These are phyloP conservation scores for Pythium dissimile DNA, from an alignment of 352 stramenopile genomes.

Conservation along the genomic window DNA sequence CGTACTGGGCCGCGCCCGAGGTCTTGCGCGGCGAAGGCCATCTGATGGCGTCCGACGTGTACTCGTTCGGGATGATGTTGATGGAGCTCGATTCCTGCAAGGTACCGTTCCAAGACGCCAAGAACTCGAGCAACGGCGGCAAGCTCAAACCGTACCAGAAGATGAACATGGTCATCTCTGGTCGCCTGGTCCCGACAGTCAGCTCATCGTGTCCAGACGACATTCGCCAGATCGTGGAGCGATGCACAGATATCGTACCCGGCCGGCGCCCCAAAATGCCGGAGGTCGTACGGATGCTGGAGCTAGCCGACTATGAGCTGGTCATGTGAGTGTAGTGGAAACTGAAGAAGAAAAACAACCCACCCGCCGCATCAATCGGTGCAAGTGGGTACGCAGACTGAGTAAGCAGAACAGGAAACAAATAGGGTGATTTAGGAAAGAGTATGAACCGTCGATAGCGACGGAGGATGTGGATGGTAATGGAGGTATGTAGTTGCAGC, in stretches of 20 bases:
- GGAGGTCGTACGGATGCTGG: slow-evolving; percentile 20
- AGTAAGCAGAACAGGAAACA: neutral
- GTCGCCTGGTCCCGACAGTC: slow-evolving; percentile 18
- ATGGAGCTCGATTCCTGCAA: slow-evolving; percentile 26
- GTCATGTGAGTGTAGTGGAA: slow-evolving; percentile 14
- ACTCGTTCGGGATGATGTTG: slow-evolving; percentile 36
- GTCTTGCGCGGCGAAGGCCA: slow-evolving; percentile 23
- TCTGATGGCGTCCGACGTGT: slow-evolving; percentile 23
- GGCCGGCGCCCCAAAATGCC: slow-evolving; percentile 20
- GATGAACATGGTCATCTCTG: slow-evolving; percentile 28
- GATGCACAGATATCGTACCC: slow-evolving; percentile 15
- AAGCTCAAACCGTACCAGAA: slow-evolving; percentile 30
- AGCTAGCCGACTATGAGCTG: slow-evolving; percentile 18
- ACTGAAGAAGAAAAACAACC: too few relatives aligned
- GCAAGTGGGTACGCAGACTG: too few relatives aligned
- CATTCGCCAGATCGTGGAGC: slow-evolving; percentile 16
- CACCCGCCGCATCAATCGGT: too few relatives aligned
- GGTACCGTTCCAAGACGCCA: slow-evolving; percentile 22
- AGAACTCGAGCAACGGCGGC: slow-evolving; percentile 22
- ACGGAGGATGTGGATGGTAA: neutral
- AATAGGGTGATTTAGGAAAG: neutral
- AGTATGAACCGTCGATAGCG: neutral
- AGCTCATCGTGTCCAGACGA: slow-evolving; percentile 11
- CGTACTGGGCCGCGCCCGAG: slow-evolving; percentile 27
- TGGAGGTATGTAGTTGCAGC: neutral